Conservation (phyloP, 2,329 filamentous ascomycete species). For the Nigrograna mackinnonii region DNA sequence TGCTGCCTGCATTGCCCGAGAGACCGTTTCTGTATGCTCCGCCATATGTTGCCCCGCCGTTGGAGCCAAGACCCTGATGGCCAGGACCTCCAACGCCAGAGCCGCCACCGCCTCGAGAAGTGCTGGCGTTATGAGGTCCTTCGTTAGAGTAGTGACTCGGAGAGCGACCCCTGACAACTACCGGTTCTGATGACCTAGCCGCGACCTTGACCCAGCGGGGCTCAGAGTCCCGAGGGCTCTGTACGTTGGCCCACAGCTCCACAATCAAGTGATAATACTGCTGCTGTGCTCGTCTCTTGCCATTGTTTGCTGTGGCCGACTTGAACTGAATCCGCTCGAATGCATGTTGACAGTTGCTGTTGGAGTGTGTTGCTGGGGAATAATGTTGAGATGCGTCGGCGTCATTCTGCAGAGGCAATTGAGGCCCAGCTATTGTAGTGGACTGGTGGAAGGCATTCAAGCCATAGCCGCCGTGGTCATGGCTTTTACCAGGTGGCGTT, state of each 20-base stretch:
- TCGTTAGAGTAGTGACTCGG: conserved; percentile 52
- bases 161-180: conserved; percentile 45
- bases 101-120: conserved; percentile 36
- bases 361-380: conserved; percentile 38
- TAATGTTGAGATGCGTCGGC: conserved; percentile 29
- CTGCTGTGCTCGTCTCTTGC: conserved; percentile 85
- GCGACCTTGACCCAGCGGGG: conserved; percentile 42
- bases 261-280: conserved; percentile 93
- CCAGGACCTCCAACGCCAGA: conserved; percentile 32
- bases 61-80: conserved; percentile 67
- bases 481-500: conserved; percentile 58
- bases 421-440: conserved; percentile 37
- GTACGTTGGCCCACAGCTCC: conserved; percentile 56
- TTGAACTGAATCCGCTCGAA: conserved; percentile 96
- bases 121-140: conserved; percentile 43
- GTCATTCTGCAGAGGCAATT: conserved; percentile 47
- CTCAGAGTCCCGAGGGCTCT: conserved; percentile 27
- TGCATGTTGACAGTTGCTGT: conserved; percentile 53
- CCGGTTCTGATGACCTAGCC: conserved; percentile 36
- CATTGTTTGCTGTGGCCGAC: conserved; percentile 90
- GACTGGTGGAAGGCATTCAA: conserved; percentile 43
- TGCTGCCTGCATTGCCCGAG: conserved; percentile 29
- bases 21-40: conserved; percentile 34
- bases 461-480: conserved; percentile 42
- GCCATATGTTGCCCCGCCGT: conserved; percentile 56